Percentiles rank a stretch among this genome's conserved stretches.
Conservation (phyloP, 306 rosid species). For the Sindora glabra region DNA sequence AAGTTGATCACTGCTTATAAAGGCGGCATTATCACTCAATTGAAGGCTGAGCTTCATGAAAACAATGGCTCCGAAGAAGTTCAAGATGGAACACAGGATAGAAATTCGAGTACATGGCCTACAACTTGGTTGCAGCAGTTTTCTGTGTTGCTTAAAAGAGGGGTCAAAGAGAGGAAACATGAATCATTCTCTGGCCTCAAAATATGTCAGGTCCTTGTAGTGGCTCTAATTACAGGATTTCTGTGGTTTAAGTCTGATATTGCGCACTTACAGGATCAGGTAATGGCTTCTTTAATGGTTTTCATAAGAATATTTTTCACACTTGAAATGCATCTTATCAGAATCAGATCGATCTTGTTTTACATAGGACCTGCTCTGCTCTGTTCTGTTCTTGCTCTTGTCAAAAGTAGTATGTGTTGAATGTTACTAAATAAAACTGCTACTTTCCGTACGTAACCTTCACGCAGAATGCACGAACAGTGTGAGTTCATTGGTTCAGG, state of each 20-base stretch:
- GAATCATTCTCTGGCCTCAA: slow-evolving; percentile 44
- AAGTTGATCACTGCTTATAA: slow-evolving; percentile 27
- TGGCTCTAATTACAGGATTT: slow-evolving; percentile 48
- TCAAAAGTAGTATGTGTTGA: too few species aligned
- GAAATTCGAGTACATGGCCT: slow-evolving; percentile 38
- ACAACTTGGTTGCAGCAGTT: slow-evolving; percentile 70
- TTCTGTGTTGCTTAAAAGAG: slow-evolving; percentile 50
- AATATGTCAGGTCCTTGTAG: slow-evolving; percentile 38
- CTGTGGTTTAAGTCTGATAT: slow-evolving; percentile 55
- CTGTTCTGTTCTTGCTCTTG: too few species aligned
- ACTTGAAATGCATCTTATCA: too few species aligned
- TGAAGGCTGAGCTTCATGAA: slow-evolving; percentile 25
- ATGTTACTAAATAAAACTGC: too few species aligned
- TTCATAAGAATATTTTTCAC: too few species aligned
- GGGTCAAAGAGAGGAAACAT: slow-evolving; percentile 50
- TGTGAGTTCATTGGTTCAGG: too few species aligned
- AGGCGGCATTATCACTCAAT: slow-evolving; percentile 5
- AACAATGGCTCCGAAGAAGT: neutral
- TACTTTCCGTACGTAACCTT: too few species aligned
- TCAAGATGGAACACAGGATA: slow-evolving; percentile 23
- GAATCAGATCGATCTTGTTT: too few species aligned
- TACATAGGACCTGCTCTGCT: too few species aligned
- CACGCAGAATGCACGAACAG: too few species aligned
- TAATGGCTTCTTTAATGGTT: slow-evolving; percentile 15
- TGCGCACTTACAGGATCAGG: slow-evolving; percentile 62